Conservation (phyloP, 2,329 filamentous ascomycete species). For the Chaetomiaceae sp. region DNA sequence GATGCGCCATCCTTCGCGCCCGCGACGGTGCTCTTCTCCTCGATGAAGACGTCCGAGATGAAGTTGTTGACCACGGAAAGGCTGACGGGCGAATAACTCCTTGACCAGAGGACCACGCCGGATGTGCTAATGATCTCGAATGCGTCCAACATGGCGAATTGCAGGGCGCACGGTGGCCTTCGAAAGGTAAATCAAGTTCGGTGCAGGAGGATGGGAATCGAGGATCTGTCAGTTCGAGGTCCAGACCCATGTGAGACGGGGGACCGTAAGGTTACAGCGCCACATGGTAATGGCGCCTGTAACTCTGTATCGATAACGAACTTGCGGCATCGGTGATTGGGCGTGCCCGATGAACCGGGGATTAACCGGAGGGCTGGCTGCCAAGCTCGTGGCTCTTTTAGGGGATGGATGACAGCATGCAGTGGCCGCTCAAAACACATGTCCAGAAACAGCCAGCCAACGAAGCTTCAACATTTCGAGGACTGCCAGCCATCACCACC, state of each 20-base stretch:
- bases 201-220: background rate
- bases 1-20: conserved; percentile 57
- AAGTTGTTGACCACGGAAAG: conserved; percentile 86
- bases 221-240: conserved; percentile 4
- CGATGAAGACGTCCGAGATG: conserved; percentile 95
- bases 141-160: conserved; percentile 73
- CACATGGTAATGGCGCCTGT: conserved; percentile 9
- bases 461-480: background rate
- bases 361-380: conserved; percentile 15
- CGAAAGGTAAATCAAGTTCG: background rate
- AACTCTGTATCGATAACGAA: conserved; percentile 10
- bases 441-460: conserved; percentile 22
- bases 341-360: conserved; percentile 8
- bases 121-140: conserved; percentile 97
- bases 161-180: background rate
- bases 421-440: conserved; percentile 30
- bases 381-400: conserved; percentile 8
- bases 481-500: conserved; percentile 5
- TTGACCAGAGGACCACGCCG: conserved; percentile 95
- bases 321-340: conserved; percentile 14
- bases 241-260: background rate
- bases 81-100: conserved; percentile 74
- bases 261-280: no score
- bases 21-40: conserved; percentile 70
- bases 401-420: conserved; percentile 19